Percentiles rank a stretch among this genome's conserved stretches.
phyloP scores from a whole-genome alignment of 306 rosid genomes.

The Sicyos edulis region DNA sequence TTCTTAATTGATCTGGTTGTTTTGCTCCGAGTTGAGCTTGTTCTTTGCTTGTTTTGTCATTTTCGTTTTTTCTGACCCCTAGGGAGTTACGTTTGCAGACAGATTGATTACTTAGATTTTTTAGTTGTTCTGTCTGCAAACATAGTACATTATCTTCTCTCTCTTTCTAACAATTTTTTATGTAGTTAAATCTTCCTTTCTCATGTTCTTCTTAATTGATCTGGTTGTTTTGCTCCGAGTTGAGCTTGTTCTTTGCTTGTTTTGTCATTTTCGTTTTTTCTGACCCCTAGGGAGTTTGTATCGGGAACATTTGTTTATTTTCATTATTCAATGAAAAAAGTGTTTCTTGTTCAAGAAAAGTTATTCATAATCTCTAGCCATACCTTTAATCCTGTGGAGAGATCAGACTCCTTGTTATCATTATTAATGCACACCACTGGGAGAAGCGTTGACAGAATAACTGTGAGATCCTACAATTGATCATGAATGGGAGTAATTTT shows the following conservation, averaged over 20 bases:
- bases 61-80: background rate
- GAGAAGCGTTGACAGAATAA: constrained; percentile 65
- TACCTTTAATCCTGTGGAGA: constrained; percentile 82
- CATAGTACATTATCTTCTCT: background rate
- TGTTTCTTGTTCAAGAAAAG: background rate
- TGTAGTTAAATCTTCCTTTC: background rate
- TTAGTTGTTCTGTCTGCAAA: background rate
- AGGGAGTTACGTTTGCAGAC: background rate
- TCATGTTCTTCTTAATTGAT: background rate
- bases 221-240: background rate
- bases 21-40: background rate
- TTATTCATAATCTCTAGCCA: constrained; percentile 7
- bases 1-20: background rate
- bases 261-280: background rate
- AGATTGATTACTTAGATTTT: background rate
- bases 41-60: background rate
- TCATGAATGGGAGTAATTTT: constrained; percentile 14
- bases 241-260: background rate
- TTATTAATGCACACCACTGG: constrained; percentile 65
- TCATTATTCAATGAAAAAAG: background rate
- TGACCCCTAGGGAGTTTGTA: background rate
- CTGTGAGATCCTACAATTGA: constrained; percentile 62
- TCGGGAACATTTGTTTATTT: background rate
- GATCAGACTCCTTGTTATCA: constrained; percentile 75
- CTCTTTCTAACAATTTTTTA: background rate